A percentile compares a stretch with the other conserved stretches of the same genome.
These are phyloP conservation scores for Xylaria sp. DNA, from an alignment of 2,329 filamentous ascomycete species.

Conservation along the genomic window DNA sequence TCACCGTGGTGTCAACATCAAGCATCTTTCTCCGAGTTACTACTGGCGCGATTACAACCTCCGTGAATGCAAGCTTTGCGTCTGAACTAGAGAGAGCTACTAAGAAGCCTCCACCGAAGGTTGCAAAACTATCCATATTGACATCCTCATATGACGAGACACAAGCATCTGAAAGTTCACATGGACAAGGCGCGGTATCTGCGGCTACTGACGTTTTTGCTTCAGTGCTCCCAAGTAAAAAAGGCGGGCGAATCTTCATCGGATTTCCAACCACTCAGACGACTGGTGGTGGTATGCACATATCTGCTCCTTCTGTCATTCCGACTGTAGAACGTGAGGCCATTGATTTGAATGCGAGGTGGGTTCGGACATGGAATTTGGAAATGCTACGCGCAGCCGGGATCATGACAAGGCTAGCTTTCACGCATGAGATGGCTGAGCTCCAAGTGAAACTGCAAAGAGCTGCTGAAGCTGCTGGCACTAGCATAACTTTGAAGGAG, in stretches of 20 bases:
- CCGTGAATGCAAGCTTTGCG: conserved; percentile 76
- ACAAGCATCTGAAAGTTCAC: conserved; percentile 69
- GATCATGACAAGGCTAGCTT: conserved; percentile 88
- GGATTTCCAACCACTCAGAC: conserved; percentile 98
- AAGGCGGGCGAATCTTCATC: conserved; percentile 91
- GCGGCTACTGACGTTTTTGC: conserved; percentile 83
- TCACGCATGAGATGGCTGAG: conserved; percentile 85
- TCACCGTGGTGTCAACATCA: conserved; percentile 75
- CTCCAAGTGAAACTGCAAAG: conserved; percentile 71
- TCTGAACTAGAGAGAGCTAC: conserved; percentile 93
- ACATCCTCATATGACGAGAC: conserved; percentile 91
- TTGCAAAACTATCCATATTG: conserved; percentile 85
- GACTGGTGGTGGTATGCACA: conserved; percentile 90
- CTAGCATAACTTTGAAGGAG: conserved; percentile 70
- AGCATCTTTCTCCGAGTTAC: conserved; percentile 91
- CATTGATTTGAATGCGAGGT: conserved; percentile 94
- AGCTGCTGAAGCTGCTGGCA: conserved; percentile 55
- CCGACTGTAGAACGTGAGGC: conserved; percentile 97
- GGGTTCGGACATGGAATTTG: conserved; percentile 94
- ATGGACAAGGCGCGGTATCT: conserved; percentile 57
- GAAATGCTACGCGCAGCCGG: conserved; percentile 93
- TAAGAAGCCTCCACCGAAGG: conserved; percentile 94
- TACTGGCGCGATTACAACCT: conserved; percentile 83
- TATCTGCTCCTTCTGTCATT: conserved; percentile 95
- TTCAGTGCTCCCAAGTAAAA: conserved; percentile 88